phyloP scores from a whole-genome alignment of 805 yeast species.

The Metahyphopichia silvanorum region DNA sequence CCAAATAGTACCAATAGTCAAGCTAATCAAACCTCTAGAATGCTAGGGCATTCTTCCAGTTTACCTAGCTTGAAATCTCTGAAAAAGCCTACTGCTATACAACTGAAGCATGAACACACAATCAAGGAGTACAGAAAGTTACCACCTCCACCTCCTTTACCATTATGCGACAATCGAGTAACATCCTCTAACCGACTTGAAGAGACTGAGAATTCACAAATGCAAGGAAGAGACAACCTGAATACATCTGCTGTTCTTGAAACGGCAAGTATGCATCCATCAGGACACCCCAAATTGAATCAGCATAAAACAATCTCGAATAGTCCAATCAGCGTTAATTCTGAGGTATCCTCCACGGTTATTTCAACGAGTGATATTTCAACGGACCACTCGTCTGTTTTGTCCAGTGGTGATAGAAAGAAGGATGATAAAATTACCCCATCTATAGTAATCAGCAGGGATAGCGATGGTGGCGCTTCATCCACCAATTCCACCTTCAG shows the following conservation, averaged over 20 bases:
- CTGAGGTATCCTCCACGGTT: slow-evolving; percentile 26
- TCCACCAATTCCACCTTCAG: slow-evolving; percentile 15
- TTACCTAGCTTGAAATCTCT: slow-evolving; percentile 19
- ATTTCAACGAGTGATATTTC: slow-evolving; percentile 27
- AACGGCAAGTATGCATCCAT: too few relatives aligned
- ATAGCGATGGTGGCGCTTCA: slow-evolving; percentile 11
- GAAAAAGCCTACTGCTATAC: too few relatives aligned
- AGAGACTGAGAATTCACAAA: too few relatives aligned
- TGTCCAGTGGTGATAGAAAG: slow-evolving; percentile 9
- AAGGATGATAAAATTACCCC: slow-evolving; percentile 6
- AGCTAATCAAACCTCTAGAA: slow-evolving; percentile 6
- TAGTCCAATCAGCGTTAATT: slow-evolving; percentile 25
- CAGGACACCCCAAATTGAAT: too few relatives aligned
- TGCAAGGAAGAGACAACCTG: too few relatives aligned
- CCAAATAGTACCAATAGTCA: slow-evolving; percentile 8
- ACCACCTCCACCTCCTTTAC: too few relatives aligned
- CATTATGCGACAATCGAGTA: too few relatives aligned
- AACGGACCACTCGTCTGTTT: slow-evolving; percentile 26
- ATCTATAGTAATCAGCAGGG: slow-evolving; percentile 15
- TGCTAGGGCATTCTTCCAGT: slow-evolving; percentile 23
- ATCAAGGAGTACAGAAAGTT: too few relatives aligned
- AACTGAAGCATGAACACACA: too few relatives aligned
- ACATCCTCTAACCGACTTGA: too few relatives aligned
- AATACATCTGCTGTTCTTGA: too few relatives aligned
- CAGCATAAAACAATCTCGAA: slow-evolving; percentile 10